Evolutionary conservation across 140 eudicot genomes (phyloP), one percentile per base, ranked within the genome.

Genomic region (Senecio squalidus): DNA sequence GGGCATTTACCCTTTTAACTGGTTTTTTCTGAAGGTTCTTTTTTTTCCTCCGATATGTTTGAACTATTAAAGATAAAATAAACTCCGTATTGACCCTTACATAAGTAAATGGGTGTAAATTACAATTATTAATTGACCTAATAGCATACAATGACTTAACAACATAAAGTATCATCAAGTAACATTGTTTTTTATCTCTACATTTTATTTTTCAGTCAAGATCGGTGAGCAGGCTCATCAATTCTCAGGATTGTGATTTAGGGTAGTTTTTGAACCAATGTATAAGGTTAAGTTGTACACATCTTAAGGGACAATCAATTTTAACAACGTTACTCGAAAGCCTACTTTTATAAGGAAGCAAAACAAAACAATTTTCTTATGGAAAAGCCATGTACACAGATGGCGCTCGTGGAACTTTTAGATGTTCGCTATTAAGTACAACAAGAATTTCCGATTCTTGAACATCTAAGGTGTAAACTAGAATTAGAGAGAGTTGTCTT

Each of bases 191-290:
- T 13, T 39, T 36, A 18, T 11, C 34, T 21, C 26, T 6, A 36
- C 26, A 44, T 44, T 4, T 38, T 29, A 28, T 11, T 38, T 66
- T 39, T 26, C 68, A 69, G 74, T 21, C 60, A 14, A 29, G 55
- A 25, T 4, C 44, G 23, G 20, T 28, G 44, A 40, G 66, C 52
- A 29, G 31, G 52, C 15, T 27, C 61, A 51, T 38, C 54, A 52
- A 17, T 4, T 28, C 53, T 48, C 58, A 17, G 49, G 57, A 26
- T 24, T 9, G 21, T 16, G 67, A 49, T 36, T 33, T 58, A 33
- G 52, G 33, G 66, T 54, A 31, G 38, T 67, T 55, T 7, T 20
- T 22, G 36, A 58, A 39, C 56, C 18, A 34, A 17, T 52, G 21
- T 51, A 34, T 38, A 4, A 17, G 38, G 38, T 49, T 10, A 38